Base-by-base conservation (phyloP, 352 stramenopile genomes). In the Pythium aphanidermatum region DNA sequence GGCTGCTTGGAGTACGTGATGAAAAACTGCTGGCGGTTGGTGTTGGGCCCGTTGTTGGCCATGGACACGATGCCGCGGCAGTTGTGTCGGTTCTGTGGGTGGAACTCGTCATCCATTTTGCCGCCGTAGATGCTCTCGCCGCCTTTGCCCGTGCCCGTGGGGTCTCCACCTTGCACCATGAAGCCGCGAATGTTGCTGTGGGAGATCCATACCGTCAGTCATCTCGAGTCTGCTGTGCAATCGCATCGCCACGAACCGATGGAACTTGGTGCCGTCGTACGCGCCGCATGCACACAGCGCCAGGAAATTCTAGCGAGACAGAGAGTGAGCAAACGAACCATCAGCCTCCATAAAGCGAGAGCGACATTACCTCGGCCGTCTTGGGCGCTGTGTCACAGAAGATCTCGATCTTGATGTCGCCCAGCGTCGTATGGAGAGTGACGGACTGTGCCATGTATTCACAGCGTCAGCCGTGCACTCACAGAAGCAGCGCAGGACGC, bases 1-100 rank as follows among this genome's bases (percentile, higher is more conserved):
- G 94, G 88, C 57, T 98, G 92, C 58, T 92, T 92, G 59, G 91
- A 86, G 52, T 97, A 98, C 32, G 95, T 97, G 59, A 99, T 97
- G 69, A 99, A 99, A 60, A 99, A 99, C 68, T 99, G 94, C 48
- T 91, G 91, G 52, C 85, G 81, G 71, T 97, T 97, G 28, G 90
- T 96, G 64, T 95, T 89, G 21, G 89, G 74, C 1, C 84, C 83
- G 51, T 75, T 93, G 73, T 96, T 97, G 39, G 89, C 89, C 84
- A 97, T 96, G 17, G 86, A 95, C 23, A 97, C 80, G 53, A 96
- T 90, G 27, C 87, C 87, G 49, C 87, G 65, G 56, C 69, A 80
- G 46, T 96, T 94, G 64, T 96, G 86, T 69, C 75, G 63, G 50
- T 92, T 90, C 37, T 93, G 75, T 21, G 78, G 75, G 47, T 96